Evolutionary conservation across 2,329 filamentous ascomycete genomes (phyloP), one percentile per base, ranked within the genome.

Genomic region (Neonectria sp.): DNA sequence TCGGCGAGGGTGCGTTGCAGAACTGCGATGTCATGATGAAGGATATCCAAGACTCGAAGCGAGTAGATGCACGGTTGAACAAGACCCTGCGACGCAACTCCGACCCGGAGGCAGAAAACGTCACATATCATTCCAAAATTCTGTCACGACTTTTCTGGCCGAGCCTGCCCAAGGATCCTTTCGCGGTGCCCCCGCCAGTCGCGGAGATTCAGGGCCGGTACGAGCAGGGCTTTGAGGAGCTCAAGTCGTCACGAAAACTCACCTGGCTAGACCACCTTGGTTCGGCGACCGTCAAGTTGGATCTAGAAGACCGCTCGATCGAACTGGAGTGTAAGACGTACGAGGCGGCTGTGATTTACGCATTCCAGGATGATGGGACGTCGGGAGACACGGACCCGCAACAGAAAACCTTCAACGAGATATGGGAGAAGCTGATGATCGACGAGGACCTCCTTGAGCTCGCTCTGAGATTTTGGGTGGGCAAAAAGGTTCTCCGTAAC

Each of bases 1-100:
- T 98, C 63, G 95, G 95, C 27, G 94, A 98, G 71, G 87, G 89
- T 31, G 91, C 94, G 17, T 84, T 99, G 52, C 96, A 98, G 78
- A 93, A 93, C 55, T 98, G 95, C 80, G 95, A 99, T 78, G 96
- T 99, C 75, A 99, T 99, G 96, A 89, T 99, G 64, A 93, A 92
- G 70, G 96, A 99, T 78, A 93, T 98, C 40, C 88, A 93, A 71
- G 95, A 98, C 76, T 97, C 95, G 2, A 87, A 88, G 68, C 88
- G 89, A 48, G 89, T 97, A 66, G 93, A 98, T 77, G 82, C 85
- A 8, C 84, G 87, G 13, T 90, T 97, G 53, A 85, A 90, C 48
- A 86, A 85, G 63, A 79, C 77, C 64, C 66, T 81, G 25, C 70
- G 59, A 3, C 62, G 55, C 40, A 45, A 63, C 15, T 62, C 68